phyloP scores from a whole-genome alignment of 768 basidiomycete species.

The Favolaschia claudopus region DNA sequence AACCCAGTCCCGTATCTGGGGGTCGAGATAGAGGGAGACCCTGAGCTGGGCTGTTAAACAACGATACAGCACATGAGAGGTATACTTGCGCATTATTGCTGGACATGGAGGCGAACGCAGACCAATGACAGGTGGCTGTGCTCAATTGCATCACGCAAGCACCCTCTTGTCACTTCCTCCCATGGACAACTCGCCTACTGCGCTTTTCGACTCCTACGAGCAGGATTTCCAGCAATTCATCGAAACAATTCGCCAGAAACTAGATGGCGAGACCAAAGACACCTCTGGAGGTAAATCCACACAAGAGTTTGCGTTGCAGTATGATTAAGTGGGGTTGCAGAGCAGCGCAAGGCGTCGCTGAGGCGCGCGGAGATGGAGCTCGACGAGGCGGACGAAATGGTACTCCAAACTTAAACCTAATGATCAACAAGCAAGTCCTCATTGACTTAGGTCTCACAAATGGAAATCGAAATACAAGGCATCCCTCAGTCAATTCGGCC shows the following conservation, averaged over 20 bases:
- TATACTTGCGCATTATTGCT: slow-evolving; percentile 53
- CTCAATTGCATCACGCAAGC: too few species aligned
- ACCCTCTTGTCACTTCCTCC: slow-evolving; percentile 20
- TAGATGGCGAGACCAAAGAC: slow-evolving; percentile 73
- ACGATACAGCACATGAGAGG: not conserved
- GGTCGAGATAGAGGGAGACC: slow-evolving; percentile 80
- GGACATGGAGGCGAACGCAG: slow-evolving; percentile 44
- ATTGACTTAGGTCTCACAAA: slow-evolving; percentile 84
- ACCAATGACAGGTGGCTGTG: too few species aligned
- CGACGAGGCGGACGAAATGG: slow-evolving; percentile 99
- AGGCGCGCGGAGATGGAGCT: slow-evolving; percentile 93
- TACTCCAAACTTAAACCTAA: slow-evolving; percentile 39
- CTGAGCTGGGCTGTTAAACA: slow-evolving; percentile 33
- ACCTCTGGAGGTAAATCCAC: slow-evolving; percentile 69
- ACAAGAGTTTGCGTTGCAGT: slow-evolving; percentile 2
- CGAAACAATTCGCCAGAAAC: slow-evolving; percentile 74
- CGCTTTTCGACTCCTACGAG: slow-evolving; percentile 92
- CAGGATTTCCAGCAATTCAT: slow-evolving; percentile 90
- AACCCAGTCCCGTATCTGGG: slow-evolving; percentile 94
- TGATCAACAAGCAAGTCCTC: slow-evolving; percentile 1
- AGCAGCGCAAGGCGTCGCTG: slow-evolving; percentile 81
- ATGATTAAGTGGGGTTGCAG: too few species aligned
- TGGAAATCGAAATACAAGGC: slow-evolving; percentile 98
- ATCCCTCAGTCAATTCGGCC: slow-evolving; percentile 87
- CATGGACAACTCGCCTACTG: slow-evolving; percentile 86